Base-by-base conservation (phyloP, 306 rosid genomes). In the Corylus americana region DNA sequence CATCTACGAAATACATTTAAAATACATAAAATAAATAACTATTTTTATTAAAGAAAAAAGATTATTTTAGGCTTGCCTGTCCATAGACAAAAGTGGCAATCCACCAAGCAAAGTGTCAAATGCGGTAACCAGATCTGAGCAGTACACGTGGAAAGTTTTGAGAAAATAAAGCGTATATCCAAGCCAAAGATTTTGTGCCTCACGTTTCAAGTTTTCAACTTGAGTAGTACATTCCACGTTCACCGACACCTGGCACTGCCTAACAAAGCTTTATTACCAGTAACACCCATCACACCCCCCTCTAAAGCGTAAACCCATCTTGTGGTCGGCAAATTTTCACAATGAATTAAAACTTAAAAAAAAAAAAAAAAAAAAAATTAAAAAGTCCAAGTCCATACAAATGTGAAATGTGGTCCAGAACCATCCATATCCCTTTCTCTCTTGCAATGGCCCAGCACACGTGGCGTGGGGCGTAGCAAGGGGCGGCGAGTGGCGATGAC, bases 401-500 rank as follows among this genome's bases (percentile, higher is more conserved):
- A 37, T 37, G 86, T 84, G 2, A 31, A 31, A 31, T 31, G 35
- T 31, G 88, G 88, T 84, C 79, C 47, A 44, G 8, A 79, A 69
- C 53, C 64, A 70, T 80, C 58, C 45, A 11, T 77, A 74, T 48
- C 87, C 31, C 20, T 49, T 55, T 64, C 0, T 31, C 14, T 68
- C 53, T 39, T n/a, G 13, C 16, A 7, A 25, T 27, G 25, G 25
- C 18, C 12, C 20, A 18, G 55, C 54, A 79, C 74, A 84, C 79
- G 81, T 82, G 88, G 83, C 51, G 2, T 22, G 11, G 4, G 0
- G 35, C 7, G 13, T 64, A 69, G 58, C 55, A 49, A 17, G 48
- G 64, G 90, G 85, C 86, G 88, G 88, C 80, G 63, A 79, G 88
- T 75, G 84, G 78, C 51, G 7, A 22, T 84, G 90, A 87, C 81